phyloP scores from a whole-genome alignment of 305 asterid species.

The Fraxinus paxiana region DNA sequence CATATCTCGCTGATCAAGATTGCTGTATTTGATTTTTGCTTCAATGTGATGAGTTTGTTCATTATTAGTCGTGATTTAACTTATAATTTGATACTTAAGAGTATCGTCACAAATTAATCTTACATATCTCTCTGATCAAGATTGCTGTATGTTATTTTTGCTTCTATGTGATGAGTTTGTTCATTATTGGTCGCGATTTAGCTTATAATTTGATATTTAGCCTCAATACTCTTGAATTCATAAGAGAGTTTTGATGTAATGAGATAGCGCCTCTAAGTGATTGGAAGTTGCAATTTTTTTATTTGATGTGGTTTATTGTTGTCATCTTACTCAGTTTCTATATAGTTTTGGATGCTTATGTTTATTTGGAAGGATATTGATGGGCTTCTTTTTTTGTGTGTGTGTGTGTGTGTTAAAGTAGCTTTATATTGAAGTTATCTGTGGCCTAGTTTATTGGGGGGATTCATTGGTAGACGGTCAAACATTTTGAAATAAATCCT shows the following conservation, averaged over 20 bases:
- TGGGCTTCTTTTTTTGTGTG: no score
- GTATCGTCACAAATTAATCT: background rate
- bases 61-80: background rate
- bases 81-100: background rate
- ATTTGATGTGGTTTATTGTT: background rate
- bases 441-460: background rate
- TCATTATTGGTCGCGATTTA: background rate
- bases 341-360: background rate
- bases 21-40: background rate
- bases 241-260: background rate
- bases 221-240: background rate
- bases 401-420: no score
- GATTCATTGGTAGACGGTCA: background rate
- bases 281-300: background rate
- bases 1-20: background rate
- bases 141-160: background rate
- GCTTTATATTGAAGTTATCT: background rate
- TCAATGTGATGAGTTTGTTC: background rate
- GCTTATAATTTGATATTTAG: background rate
- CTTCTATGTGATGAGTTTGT: background rate
- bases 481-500: background rate
- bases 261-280: background rate
- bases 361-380: no score
- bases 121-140: background rate
- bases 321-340: background rate